Evolutionary conservation across 768 basidiomycete species (phyloP).

Genomic region (Cyclocybe cylindracea): DNA sequence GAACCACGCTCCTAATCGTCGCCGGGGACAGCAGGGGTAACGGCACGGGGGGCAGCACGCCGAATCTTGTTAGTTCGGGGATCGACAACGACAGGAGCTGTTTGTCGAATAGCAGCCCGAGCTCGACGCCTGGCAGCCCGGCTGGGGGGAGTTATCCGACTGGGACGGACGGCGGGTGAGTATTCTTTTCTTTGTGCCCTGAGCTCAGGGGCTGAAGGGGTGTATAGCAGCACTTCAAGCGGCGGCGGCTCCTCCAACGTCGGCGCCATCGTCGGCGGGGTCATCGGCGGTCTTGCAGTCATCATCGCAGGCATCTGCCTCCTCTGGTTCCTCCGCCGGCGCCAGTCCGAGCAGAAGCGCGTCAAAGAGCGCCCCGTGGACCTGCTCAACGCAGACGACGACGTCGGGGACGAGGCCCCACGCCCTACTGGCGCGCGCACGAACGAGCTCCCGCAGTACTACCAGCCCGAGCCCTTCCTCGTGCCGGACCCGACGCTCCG

Average conservation of each 20-base stretch:
- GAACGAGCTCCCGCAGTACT: slow-evolving; percentile 66
- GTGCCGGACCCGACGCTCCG: slow-evolving; percentile 60
- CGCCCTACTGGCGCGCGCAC: slow-evolving; percentile 16
- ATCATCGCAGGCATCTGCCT: slow-evolving; percentile 40
- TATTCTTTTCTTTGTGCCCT: neutral
- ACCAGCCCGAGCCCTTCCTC: slow-evolving; percentile 76
- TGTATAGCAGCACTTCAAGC: slow-evolving; percentile 9
- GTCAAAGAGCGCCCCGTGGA: slow-evolving; percentile 64
- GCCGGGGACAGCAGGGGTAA: slow-evolving; percentile 68
- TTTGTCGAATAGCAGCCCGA: slow-evolving; percentile 61
- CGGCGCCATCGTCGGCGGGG: slow-evolving; percentile 59
- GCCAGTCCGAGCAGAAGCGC: slow-evolving; percentile 32
- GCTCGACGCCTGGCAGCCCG: slow-evolving; percentile 74
- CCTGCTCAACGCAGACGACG: slow-evolving; percentile 64
- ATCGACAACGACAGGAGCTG: slow-evolving; percentile 53
- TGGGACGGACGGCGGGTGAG: slow-evolving; percentile 33
- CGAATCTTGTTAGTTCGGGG: slow-evolving; percentile 56
- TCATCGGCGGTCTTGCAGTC: slow-evolving; percentile 55
- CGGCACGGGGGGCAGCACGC: slow-evolving; percentile 67
- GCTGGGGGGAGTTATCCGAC: slow-evolving; percentile 77
- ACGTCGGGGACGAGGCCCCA: slow-evolving; percentile 42
- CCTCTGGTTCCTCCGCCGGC: slow-evolving; percentile 53
- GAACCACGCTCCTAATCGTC: slow-evolving; percentile 66
- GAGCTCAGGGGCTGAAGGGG: slow-evolving; percentile 17
- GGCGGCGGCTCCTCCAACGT: slow-evolving; percentile 32